Conservation (phyloP, 2,329 filamentous ascomycete genomes). For the Phoma sp. region DNA sequence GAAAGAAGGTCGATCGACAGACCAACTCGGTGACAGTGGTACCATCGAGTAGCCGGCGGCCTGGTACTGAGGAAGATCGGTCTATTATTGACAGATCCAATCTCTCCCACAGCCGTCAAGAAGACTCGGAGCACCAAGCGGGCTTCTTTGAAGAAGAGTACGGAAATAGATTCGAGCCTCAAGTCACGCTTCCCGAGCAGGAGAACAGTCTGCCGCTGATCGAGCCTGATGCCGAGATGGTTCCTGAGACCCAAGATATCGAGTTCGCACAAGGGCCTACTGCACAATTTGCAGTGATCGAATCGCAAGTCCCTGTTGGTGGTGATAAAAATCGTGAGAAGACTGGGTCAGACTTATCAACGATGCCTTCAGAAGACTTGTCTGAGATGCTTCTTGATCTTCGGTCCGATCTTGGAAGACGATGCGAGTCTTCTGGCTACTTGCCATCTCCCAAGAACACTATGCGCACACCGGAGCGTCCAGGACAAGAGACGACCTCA, state of each 20-base stretch:
- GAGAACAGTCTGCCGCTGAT: slow-evolving; percentile 2
- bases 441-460: background rate
- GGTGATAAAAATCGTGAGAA: background rate
- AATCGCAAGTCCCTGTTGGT: background rate
- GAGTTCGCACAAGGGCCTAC: background rate
- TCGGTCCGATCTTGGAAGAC: background rate
- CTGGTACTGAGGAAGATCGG: background rate
- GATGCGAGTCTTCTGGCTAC: background rate
- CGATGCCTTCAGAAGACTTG: slow-evolving; percentile 20
- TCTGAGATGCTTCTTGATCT: slow-evolving; percentile 9
- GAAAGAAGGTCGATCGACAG: slow-evolving; percentile 31
- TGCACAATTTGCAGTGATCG: background rate
- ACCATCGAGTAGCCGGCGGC: background rate
- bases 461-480: background rate
- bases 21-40: slow-evolving; percentile 17
- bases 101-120: background rate
- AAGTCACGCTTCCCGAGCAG: slow-evolving; percentile 3
- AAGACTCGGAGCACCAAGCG: background rate
- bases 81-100: background rate
- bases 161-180: slow-evolving; percentile 7
- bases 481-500: background rate
- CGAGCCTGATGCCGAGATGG: slow-evolving; percentile 5
- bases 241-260: slow-evolving; percentile 24
- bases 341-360: slow-evolving; percentile 15
- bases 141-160: slow-evolving; percentile 12